Conservation (phyloP, 2,329 filamentous ascomycete genomes). For the Colletotrichum gloeosporioides region DNA sequence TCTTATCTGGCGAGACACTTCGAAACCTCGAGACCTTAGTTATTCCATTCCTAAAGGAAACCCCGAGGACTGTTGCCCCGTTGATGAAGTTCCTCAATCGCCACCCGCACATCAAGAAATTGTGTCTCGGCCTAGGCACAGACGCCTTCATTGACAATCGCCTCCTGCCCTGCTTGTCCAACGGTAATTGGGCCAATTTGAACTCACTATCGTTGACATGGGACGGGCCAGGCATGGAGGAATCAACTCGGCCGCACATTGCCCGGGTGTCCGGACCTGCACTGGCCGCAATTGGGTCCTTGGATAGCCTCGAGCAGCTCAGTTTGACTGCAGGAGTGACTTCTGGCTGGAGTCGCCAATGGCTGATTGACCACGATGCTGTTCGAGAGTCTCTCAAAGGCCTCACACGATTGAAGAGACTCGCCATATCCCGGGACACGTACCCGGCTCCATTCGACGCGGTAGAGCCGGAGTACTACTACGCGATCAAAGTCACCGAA, state of each 20-base stretch:
- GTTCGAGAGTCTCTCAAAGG: neutral
- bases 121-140: neutral
- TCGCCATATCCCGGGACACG: neutral
- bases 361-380: neutral
- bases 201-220: neutral
- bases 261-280: neutral
- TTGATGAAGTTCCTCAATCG: neutral
- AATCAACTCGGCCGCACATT: neutral
- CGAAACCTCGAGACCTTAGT: neutral
- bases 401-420: neutral
- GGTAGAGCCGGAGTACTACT: neutral
- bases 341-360: neutral
- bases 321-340: neutral
- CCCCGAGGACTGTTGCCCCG: neutral
- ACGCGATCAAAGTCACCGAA: neutral
- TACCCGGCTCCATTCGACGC: neutral
- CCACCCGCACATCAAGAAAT: neutral
- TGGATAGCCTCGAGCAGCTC: neutral
- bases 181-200: neutral
- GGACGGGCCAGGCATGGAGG: neutral
- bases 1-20: neutral
- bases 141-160: neutral
- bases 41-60: neutral
- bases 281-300: neutral
- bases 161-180: neutral